Evolutionary conservation across 257 asterid species (phyloP), one percentile per base, ranked within the genome.

Genomic region (Agastache rugosa): DNA sequence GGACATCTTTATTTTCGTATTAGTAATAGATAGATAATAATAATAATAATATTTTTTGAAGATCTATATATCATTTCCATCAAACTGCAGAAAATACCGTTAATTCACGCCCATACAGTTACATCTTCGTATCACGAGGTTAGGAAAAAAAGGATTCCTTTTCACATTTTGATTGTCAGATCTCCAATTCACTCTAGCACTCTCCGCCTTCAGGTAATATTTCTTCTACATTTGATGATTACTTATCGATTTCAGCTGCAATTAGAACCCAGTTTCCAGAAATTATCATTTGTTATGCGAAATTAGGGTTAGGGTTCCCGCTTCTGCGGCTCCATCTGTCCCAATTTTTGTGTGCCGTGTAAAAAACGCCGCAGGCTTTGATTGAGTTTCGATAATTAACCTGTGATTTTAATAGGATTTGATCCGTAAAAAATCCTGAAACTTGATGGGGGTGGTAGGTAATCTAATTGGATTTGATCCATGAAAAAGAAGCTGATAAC

Each of bases 231-330:
- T 19, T 45, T 73, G 11, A 60, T 48, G 31, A 17, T 69, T 15
- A 75, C 53, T 78, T 54, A 44, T 37, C 19, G 16, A 44, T 74
- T 63, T 62, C 66, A 35, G 73, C 50, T 25, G 25, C 79, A 15
- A 34, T 54, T 41, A 17, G 63, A 31, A 41, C 19, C 67, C 63
- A 61, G 47, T 72, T 75, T 72, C 58, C 62, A 77, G 42, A 10
- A 55, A 42, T 77, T 75, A 56, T 35, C 39, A 37, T 22, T 17
- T 50, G n/a, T 37, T 8, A 25, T 16, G 10, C 69, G 27, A 67
- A 75, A 79, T 85, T 82, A 85, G 89, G 89, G 81, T 79, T 84
- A 67, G 63, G 86, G 78, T 70, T 72, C 67, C 69, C 67, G 71
- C 62, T 22, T 55, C 51, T 15, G 78, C 53, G 22, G 73, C 73